Evolutionary conservation across 2,329 filamentous ascomycete genomes (phyloP), one percentile per base, ranked within the genome.

Genomic region (Atkinsonella hypoxylon): DNA sequence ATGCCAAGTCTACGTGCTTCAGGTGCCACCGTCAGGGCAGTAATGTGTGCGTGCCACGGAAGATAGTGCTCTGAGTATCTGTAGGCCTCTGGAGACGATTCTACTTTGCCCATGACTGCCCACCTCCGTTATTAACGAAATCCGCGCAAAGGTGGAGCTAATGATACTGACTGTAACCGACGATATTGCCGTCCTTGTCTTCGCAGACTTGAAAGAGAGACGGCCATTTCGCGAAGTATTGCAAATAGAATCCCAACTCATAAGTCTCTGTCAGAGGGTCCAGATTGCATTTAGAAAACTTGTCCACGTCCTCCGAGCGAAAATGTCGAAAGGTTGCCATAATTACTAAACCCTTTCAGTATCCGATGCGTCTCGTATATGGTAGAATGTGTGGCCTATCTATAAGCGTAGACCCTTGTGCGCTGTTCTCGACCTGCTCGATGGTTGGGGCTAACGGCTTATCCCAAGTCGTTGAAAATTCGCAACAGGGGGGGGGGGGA

Each of bases 31-130:
- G 93, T 97, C 48, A 98, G 76, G 36, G 91, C 93, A 4, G 93
- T 98, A 64, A 98, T 95, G 69, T 98, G 93, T 18, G 89, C 91
- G 71, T 98, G 93, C 88, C 89, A 97, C n/a, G 91, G 91, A n/a
- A 95, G 84, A 70, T 94, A 95, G 70, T 96, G 89, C 61, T 84
- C 77, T 47, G 88, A 93, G 61, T 82, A 82, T 53, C 81, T 77
- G 65, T 86, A 79, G 49, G 82, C 81, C 43, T 87, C 75, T 15
- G 87, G 85, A 50, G 89, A 94, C 56, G 89, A 83, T 73, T 97
- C 91, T 54, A 95, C 79, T 72, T 98, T 98, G 64, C 91, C 93
- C 80, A 98, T 95, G 64, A 98, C 90, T 95, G 57, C 87, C 54
- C 48, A 54, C 43, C 46, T 52, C 54, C 50, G 54, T 38, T 49